Conservation (phyloP, 2,329 filamentous ascomycete genomes). For the Pseudomassariella vexata region DNA sequence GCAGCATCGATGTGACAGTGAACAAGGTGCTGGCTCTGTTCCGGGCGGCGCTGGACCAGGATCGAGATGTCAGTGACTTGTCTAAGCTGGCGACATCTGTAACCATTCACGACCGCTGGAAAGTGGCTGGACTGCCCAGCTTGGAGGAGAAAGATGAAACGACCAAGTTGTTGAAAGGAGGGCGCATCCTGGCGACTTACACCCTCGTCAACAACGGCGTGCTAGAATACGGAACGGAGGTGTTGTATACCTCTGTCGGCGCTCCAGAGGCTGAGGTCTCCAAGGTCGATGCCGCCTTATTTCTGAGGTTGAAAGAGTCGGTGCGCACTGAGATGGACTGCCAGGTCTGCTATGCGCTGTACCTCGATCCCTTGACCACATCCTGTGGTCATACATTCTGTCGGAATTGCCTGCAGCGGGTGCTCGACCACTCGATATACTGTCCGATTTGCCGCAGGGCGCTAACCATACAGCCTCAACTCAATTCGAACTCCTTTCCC, state of each 20-base stretch:
- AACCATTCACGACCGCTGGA: constrained; percentile 31
- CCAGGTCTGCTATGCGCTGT: constrained; percentile 78
- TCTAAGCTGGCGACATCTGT: constrained; percentile 33
- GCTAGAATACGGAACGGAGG: constrained; percentile 25
- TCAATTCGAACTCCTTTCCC: constrained; percentile 34
- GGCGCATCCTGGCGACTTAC: constrained; percentile 62
- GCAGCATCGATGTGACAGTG: constrained; percentile 69
- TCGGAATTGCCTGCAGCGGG: constrained; percentile 68
- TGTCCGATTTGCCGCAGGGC: constrained; percentile 76
- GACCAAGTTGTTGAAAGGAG: constrained; percentile 41
- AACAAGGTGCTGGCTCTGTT: constrained; percentile 63
- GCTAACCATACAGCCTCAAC: constrained; percentile 44
- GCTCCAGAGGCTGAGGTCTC: constrained; percentile 19
- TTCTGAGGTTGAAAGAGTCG: constrained; percentile 55
- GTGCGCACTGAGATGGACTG: constrained; percentile 74
- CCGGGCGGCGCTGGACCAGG: constrained; percentile 43
- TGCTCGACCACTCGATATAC: constrained; percentile 69
- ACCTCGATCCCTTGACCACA: constrained; percentile 78
- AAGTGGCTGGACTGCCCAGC: constrained; percentile 33
- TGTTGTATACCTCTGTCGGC: constrained; percentile 21
- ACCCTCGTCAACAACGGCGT: constrained; percentile 43
- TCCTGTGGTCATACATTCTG: constrained; percentile 89
- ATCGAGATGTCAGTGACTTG: constrained; percentile 25
- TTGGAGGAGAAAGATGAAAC: constrained; percentile 27
- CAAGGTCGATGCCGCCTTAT: constrained; percentile 39